A percentile compares a stretch with the other conserved stretches of the same genome.
phyloP scores from a whole-genome alignment of 1,284 basidiomycete species.

The Marasmius sp. region DNA sequence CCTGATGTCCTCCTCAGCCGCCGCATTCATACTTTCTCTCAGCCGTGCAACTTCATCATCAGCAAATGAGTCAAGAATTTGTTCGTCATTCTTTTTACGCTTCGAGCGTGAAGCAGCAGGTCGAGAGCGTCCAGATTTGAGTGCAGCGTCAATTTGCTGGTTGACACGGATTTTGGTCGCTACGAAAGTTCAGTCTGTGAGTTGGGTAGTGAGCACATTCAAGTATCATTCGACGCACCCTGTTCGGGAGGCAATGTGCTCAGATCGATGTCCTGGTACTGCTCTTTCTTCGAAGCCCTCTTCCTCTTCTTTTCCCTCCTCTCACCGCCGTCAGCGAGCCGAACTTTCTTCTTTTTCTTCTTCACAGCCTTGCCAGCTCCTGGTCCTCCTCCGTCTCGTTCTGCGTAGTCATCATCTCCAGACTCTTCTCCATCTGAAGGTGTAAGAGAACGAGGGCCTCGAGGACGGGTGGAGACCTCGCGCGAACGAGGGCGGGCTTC shows the following conservation, averaged over 20 bases:
- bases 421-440: conserved; percentile 46
- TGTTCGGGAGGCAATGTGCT: conserved; percentile 69
- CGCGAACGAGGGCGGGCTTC: conserved; percentile 4
- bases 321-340: conserved; percentile 34
- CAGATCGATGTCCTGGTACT: conserved; percentile 58
- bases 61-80: conserved; percentile 78
- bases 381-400: conserved; percentile 18
- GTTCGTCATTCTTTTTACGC: conserved; percentile 76
- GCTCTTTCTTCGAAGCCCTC: conserved; percentile 40
- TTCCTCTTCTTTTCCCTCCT: conserved; percentile 52
- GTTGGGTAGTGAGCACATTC: not conserved
- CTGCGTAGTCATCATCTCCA: conserved; percentile 67
- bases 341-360: conserved; percentile 37
- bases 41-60: conserved; percentile 90
- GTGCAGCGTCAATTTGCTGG: conserved; percentile 79
- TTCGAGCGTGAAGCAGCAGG: conserved; percentile 52
- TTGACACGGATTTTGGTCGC: conserved; percentile 65
- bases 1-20: conserved; percentile 84
- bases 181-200: conserved; percentile 22
- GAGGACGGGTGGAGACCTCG: not conserved
- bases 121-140: conserved; percentile 71
- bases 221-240: conserved; percentile 43
- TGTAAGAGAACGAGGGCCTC: conserved; percentile 1
- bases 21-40: conserved; percentile 83
- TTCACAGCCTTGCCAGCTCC: conserved; percentile 28